Evolutionary conservation across 2,329 filamentous ascomycete species (phyloP), one percentile per base, ranked within the genome.

Genomic region (Ascomycota sp.): DNA sequence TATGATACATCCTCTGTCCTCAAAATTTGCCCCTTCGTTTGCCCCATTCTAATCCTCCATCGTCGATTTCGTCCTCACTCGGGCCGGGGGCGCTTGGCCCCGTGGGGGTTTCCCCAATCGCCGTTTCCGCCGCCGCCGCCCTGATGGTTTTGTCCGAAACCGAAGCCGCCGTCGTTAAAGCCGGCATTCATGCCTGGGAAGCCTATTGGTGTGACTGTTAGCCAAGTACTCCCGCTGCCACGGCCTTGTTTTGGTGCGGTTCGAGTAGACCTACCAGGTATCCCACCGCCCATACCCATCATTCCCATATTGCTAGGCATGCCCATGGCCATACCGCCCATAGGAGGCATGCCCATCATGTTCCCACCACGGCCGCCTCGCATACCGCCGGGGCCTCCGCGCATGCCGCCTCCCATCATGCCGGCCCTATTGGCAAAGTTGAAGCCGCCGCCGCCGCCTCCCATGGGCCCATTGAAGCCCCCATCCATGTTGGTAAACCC

Each of bases 21-120:
- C n/a, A n/a, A n/a, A n/a, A n/a, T n/a, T n/a, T n/a, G n/a, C n/a
- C n/a, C n/a, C n/a, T 25, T 17, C 4, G 9, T 7, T 8, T 11
- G 8, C 7, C 25, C 13, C 4, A 19, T 12, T 20, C 13, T 8
- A 2, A 8, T 12, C 9, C 17, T 11, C 12, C 24, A 2, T 26
- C 3, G 3, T 27, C 4, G 15, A 20, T n/a, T n/a, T n/a, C n/a
- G n/a, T n/a, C 26, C 9, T 11, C 20, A 65, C 47, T 85, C 80
- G 35, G 78, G 77, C 37, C 80, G 67, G 39, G 77, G 75, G 39
- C 80, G 64, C 56, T 89, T 89, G 4, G 74, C 72, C 20, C 78
- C 78, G 40, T 86, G 80, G 5, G 80, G 80, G 43, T 86, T 86
- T 61, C 78, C 79, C 52, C 70, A 71, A 32, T 74, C 73, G 33